These are phyloP conservation scores for Prunus yedoensis DNA, from an alignment of 331 rosid genomes.

Conservation along the genomic window DNA sequence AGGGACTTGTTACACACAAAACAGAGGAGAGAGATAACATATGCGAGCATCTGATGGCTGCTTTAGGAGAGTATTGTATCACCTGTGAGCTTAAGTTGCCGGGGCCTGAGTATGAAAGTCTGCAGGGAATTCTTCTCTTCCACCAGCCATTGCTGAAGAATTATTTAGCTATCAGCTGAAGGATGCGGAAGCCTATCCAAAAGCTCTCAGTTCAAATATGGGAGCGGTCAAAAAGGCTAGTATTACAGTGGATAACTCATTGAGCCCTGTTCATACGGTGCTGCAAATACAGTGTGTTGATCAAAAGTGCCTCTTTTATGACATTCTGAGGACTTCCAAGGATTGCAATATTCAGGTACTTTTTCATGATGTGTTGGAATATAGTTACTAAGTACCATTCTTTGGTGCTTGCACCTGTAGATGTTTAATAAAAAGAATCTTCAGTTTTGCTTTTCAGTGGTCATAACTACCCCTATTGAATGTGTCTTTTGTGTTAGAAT, in stretches of 20 bases:
- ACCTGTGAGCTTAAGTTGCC: slow-evolving; percentile 84
- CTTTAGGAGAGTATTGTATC: slow-evolving; percentile 62
- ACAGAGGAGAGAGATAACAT: slow-evolving; percentile 60
- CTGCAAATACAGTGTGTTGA: slow-evolving; percentile 78
- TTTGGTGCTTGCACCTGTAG: neutral
- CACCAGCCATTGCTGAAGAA: slow-evolving; percentile 66
- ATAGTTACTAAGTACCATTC: neutral
- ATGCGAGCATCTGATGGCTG: slow-evolving; percentile 56
- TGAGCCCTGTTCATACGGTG: slow-evolving; percentile 78
- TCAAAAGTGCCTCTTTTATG: slow-evolving; percentile 78
- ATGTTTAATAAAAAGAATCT: neutral
- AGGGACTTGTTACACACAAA: slow-evolving; percentile 73
- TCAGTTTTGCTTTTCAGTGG: neutral
- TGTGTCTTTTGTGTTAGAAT: neutral
- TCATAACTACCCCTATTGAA: neutral
- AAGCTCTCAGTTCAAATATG: slow-evolving; percentile 46
- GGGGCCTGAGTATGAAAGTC: slow-evolving; percentile 75
- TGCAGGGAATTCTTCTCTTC: slow-evolving; percentile 73
- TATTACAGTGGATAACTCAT: slow-evolving; percentile 56
- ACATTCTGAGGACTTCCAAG: slow-evolving; percentile 79
- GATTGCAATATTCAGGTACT: slow-evolving; percentile 79
- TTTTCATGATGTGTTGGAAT: slow-evolving; percentile 10
- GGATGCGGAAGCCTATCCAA: slow-evolving; percentile 37
- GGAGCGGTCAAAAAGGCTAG: slow-evolving; percentile 44
- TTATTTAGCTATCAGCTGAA: slow-evolving; percentile 51